Conservation (phyloP, 2,329 filamentous ascomycete genomes). For the Fusarium illudens region DNA sequence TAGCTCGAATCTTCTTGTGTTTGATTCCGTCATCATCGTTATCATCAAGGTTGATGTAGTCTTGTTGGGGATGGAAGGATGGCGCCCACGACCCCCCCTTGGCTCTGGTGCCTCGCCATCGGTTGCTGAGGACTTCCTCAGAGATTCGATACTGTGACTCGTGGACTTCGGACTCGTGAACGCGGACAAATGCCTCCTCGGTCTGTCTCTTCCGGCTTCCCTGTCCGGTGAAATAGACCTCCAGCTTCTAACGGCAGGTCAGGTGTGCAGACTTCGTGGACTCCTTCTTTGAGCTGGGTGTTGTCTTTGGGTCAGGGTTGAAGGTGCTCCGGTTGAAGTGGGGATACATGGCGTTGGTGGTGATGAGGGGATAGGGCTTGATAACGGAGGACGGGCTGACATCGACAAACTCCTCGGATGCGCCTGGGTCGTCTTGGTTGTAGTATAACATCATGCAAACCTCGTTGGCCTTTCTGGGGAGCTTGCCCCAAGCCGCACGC, state of each 20-base stretch:
- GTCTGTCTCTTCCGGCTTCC: constrained; percentile 36
- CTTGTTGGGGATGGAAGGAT: not conserved
- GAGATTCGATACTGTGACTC: constrained; percentile 42
- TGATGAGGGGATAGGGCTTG: constrained; percentile 53
- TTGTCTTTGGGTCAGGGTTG: constrained; percentile 13
- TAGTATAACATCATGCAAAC: constrained; percentile 52
- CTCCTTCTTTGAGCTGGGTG: constrained; percentile 31
- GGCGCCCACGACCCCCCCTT: constrained; percentile 47
- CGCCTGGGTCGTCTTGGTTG: constrained; percentile 45
- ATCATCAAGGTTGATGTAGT: constrained; percentile 39
- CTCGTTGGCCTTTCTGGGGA: constrained; percentile 54
- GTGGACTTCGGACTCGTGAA: constrained; percentile 44
- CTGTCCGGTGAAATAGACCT: constrained; percentile 38
- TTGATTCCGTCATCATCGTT: not conserved
- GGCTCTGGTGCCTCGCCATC: constrained; percentile 43
- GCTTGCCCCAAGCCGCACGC: constrained; percentile 46
- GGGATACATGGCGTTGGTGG: constrained; percentile 65
- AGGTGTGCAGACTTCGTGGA: constrained; percentile 51
- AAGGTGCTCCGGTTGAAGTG: constrained; percentile 43
- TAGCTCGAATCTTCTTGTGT: constrained; percentile 1
- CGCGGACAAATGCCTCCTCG: constrained; percentile 50
- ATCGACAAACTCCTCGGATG: constrained; percentile 50
- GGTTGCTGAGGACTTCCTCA: constrained; percentile 46
- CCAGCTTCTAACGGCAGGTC: constrained; percentile 61
- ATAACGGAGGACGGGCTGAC: constrained; percentile 51